Conservation (phyloP, 2,329 filamentous ascomycete species). For the Xylaria sp. region DNA sequence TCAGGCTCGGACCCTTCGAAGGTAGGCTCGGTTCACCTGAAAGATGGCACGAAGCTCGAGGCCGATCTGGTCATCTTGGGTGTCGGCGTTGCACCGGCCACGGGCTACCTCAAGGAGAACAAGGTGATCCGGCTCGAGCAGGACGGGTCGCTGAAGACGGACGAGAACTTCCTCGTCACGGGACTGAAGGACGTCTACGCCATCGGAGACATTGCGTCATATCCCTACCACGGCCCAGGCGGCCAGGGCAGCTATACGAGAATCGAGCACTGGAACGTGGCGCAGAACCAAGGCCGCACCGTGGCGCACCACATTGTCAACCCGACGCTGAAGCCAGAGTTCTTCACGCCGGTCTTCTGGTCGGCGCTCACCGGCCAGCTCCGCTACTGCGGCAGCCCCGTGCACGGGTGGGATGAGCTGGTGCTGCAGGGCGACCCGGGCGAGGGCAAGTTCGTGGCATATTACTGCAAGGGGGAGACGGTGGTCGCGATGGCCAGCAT, state of each 20-base stretch:
- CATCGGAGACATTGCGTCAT: slow-evolving; percentile 92
- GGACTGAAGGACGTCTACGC: slow-evolving; percentile 85
- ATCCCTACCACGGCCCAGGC: slow-evolving; percentile 89
- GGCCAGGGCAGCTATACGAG: slow-evolving; percentile 72
- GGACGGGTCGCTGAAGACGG: slow-evolving; percentile 83
- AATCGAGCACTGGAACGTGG: slow-evolving; percentile 99
- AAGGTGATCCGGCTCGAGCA: slow-evolving; percentile 69
- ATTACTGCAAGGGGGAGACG: slow-evolving; percentile 83
- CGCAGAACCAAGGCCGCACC: slow-evolving; percentile 84
- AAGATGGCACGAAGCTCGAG: slow-evolving; percentile 81
- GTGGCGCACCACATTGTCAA: slow-evolving; percentile 78
- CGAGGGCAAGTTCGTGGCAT: slow-evolving; percentile 83
- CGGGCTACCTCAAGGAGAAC: slow-evolving; percentile 78
- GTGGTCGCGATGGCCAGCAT: slow-evolving; percentile 91
- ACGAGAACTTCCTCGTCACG: slow-evolving; percentile 76
- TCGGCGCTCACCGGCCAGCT: slow-evolving; percentile 87
- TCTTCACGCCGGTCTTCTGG: slow-evolving; percentile 96
- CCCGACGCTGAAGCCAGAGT: slow-evolving; percentile 61
- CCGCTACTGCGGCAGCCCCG: slow-evolving; percentile 89
- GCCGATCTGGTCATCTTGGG: slow-evolving; percentile 92
- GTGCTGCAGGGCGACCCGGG: slow-evolving; percentile 77
- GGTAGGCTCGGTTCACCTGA: slow-evolving; percentile 80
- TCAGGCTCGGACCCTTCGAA: slow-evolving; percentile 67
- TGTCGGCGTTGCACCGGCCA: slow-evolving; percentile 85
- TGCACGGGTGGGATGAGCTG: slow-evolving; percentile 81